Conservation (phyloP, 169 alveolate genomes). For the Pseudocohnilembus persalinus region DNA sequence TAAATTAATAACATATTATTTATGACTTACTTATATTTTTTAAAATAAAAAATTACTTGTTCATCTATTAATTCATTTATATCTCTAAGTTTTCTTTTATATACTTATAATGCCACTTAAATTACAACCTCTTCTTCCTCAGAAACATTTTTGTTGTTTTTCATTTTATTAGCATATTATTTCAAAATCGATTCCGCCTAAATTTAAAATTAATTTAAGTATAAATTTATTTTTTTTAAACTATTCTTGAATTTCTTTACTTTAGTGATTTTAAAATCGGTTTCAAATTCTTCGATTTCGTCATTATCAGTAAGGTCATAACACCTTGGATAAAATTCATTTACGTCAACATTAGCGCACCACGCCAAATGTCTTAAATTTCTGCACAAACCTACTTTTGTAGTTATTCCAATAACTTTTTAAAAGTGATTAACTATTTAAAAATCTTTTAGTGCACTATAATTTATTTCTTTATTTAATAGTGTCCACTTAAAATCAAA, state of each 20-base stretch:
- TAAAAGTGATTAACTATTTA: constrained; percentile 79
- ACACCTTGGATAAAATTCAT: constrained; percentile 89
- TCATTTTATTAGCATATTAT: constrained; percentile 30
- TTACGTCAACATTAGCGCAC: constrained; percentile 71
- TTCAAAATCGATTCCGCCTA: constrained; percentile 52
- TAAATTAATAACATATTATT: too few species aligned
- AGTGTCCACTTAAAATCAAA: constrained; percentile 82
- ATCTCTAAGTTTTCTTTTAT: constrained; percentile 64
- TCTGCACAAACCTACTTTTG: constrained; percentile 84
- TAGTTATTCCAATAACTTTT: constrained; percentile 70
- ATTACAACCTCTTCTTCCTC: constrained; percentile 36
- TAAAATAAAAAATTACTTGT: not conserved
- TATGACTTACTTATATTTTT: not conserved
- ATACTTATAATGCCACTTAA: constrained; percentile 52
- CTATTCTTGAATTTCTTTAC: constrained; percentile 54
- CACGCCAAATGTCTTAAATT: constrained; percentile 71
- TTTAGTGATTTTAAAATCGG: constrained; percentile 78
- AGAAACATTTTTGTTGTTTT: constrained; percentile 20
- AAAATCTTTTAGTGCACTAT: constrained; percentile 56
- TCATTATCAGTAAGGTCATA: constrained; percentile 77
- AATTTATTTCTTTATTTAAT: constrained; percentile 75
- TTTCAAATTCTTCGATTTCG: constrained; percentile 83
- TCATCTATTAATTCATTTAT: constrained; percentile 70
- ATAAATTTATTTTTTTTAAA: constrained; percentile 52
- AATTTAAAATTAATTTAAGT: constrained; percentile 1